Percentiles rank a stretch among this genome's conserved stretches.
These are phyloP conservation scores for Cryomyces minteri DNA, from an alignment of 495 filamentous ascomycete genomes.

Conservation along the genomic window DNA sequence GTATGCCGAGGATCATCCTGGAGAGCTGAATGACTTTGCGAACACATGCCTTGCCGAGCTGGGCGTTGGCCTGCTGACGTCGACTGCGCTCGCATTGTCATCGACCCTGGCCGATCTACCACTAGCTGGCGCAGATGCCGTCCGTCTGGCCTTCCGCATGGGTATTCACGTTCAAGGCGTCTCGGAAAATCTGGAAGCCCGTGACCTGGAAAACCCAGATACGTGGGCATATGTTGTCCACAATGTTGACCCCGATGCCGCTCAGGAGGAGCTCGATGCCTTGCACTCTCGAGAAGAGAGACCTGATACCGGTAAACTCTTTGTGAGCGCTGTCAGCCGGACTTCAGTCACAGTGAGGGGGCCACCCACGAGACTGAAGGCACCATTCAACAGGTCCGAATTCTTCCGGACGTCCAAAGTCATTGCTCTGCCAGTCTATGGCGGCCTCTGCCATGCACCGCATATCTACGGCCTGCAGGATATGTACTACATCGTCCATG, in stretches of 20 bases:
- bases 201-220: conserved; percentile 5
- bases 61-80: conserved; percentile 22
- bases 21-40: conserved; percentile 5
- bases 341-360: conserved; percentile 25
- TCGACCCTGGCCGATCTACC: conserved; percentile 14
- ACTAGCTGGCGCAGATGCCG: conserved; percentile 14
- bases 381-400: conserved; percentile 15
- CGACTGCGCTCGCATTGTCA: conserved; percentile 21
- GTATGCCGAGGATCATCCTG: conserved; percentile 9
- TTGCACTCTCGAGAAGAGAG: conserved; percentile 10
- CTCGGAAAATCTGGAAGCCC: conserved; percentile 19
- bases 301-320: conserved; percentile 15
- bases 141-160: conserved; percentile 22
- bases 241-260: conserved; percentile 13
- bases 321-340: conserved; percentile 20
- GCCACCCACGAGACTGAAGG: conserved; percentile 22
- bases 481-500: conserved; percentile 12
- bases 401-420: conserved; percentile 17
- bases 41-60: conserved; percentile 19
- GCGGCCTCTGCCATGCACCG: conserved; percentile 24
- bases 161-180: conserved; percentile 20
- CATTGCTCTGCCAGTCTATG: conserved; percentile 18
- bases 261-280: conserved; percentile 20
- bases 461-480: conserved; percentile 22
- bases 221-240: conserved; percentile 27